Evolutionary conservation across 1,139 yeast genomes (phyloP).

Genomic region (Blastobotrys arbuscula): DNA sequence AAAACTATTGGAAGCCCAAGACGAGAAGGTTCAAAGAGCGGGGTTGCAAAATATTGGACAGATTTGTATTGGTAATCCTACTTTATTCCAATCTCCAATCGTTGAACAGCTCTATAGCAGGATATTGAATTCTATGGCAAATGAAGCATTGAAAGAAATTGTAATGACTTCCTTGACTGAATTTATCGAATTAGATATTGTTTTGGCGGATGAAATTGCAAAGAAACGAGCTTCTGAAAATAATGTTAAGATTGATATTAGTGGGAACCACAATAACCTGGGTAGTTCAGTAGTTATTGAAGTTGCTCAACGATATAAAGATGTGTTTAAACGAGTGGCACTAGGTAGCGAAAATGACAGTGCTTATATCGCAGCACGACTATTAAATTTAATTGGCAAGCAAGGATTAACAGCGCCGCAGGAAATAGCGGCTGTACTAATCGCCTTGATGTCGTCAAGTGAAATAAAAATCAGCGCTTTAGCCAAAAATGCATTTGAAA

Average conservation of each 20-base stretch:
- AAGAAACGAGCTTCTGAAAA: conserved; percentile 34
- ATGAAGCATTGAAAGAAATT: conserved; percentile 40
- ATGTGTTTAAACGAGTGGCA: conserved; percentile 45
- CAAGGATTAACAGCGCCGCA: conserved; percentile 74
- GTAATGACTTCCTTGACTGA: conserved; percentile 51
- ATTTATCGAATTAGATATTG: conserved; percentile 40
- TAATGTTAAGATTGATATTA: conserved; percentile 46
- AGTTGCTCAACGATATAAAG: conserved; percentile 57
- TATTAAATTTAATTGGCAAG: conserved; percentile 49
- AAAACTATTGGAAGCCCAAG: background rate
- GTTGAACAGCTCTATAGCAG: conserved; percentile 43
- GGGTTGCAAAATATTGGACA: conserved; percentile 14
- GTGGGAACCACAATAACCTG: conserved; percentile 42
- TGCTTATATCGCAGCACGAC: conserved; percentile 48
- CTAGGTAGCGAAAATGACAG: conserved; percentile 41
- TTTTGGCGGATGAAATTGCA: conserved; percentile 42
- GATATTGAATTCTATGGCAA: conserved; percentile 35
- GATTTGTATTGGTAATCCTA: conserved; percentile 15
- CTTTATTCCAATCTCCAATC: conserved; percentile 6
- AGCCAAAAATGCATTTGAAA: conserved; percentile 49
- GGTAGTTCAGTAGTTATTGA: conserved; percentile 70
- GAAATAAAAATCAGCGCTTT: conserved; percentile 39
- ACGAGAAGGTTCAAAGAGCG: conserved; percentile 5
- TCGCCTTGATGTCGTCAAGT: conserved; percentile 60
- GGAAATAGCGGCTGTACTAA: conserved; percentile 48